A percentile compares a stretch with the other conserved stretches of the same genome.
phyloP scores from a whole-genome alignment of 768 basidiomycete genomes.

The Phylloporus scabripes region DNA sequence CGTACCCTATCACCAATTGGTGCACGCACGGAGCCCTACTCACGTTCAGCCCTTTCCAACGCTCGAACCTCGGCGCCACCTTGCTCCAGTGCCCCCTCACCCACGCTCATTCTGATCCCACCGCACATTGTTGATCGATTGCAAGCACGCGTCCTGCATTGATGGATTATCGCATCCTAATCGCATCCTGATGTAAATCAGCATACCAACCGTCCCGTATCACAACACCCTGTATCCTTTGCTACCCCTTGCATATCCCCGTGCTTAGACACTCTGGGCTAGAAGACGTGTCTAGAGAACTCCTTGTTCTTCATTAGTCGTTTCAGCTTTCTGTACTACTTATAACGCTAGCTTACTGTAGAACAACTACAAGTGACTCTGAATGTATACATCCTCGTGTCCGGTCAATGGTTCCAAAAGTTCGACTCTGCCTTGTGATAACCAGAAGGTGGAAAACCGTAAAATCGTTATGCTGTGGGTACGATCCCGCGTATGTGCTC shows the following conservation, averaged over 20 bases:
- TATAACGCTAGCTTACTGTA: constrained; percentile 12
- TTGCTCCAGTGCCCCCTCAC: not conserved
- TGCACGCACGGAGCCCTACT: constrained; percentile 6
- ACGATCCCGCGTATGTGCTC: constrained; percentile 60
- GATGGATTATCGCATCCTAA: constrained; percentile 3
- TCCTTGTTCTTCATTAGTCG: constrained; percentile 1
- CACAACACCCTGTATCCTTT: constrained; percentile 11
- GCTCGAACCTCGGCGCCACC: constrained; percentile 22
- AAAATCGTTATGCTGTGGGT: constrained; percentile 37
- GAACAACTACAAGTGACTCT: constrained; percentile 1
- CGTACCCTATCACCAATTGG: not conserved
- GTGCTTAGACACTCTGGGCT: not conserved
- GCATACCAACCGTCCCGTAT: not conserved
- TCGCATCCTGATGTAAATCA: constrained; percentile 14
- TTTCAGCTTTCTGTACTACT: constrained; percentile 12
- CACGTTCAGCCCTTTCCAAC: constrained; percentile 1
- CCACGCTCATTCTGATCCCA: constrained; percentile 10
- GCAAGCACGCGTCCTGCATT: constrained; percentile 1
- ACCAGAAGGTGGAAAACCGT: too few relatives aligned
- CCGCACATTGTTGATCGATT: constrained; percentile 10
- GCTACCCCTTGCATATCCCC: not conserved
- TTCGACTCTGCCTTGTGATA: not conserved
- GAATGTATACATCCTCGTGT: constrained; percentile 1
- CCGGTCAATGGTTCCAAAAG: constrained; percentile 4
- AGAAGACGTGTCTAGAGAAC: constrained; percentile 1